Evolutionary conservation across 495 filamentous ascomycete species (phyloP).

Genomic region (Emericellopsis terricola): DNA sequence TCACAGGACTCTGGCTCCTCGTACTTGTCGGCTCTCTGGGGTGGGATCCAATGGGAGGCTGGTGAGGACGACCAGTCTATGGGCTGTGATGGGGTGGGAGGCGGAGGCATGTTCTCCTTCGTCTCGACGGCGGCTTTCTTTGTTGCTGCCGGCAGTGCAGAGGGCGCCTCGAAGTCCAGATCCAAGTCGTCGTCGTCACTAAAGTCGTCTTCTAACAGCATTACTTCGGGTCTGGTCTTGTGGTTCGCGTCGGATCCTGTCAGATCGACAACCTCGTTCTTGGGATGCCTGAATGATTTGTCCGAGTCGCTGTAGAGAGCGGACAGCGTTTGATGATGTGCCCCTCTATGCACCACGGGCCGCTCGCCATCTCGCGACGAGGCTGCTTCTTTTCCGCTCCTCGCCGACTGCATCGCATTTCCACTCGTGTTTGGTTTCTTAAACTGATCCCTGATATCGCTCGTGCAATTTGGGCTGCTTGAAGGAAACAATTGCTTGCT

Average conservation of each 20-base stretch:
- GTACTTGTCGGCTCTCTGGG: no score
- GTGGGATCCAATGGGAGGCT: constrained; percentile 8
- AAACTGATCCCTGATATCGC: constrained; percentile 13
- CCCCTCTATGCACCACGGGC: neutral
- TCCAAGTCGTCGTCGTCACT: constrained; percentile 50
- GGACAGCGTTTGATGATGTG: constrained; percentile 9
- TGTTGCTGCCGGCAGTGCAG: constrained; percentile 20
- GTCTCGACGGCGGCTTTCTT: constrained; percentile 1
- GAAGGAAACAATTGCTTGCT: constrained; percentile 29
- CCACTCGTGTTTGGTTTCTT: constrained; percentile 4
- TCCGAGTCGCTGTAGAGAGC: constrained; percentile 21
- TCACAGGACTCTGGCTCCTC: no score
- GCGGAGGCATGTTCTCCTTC: neutral
- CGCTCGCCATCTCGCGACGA: constrained; percentile 1
- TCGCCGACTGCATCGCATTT: constrained; percentile 1
- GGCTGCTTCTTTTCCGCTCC: constrained; percentile 2
- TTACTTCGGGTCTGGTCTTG: constrained; percentile 15
- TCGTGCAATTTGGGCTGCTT: constrained; percentile 21
- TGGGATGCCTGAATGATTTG: constrained; percentile 22
- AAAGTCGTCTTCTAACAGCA: constrained; percentile 47
- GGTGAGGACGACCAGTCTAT: constrained; percentile 16
- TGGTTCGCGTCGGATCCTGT: constrained; percentile 3
- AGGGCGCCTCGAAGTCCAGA: constrained; percentile 35
- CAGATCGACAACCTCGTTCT: constrained; percentile 8
- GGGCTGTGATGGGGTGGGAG: constrained; percentile 11